These are phyloP conservation scores for Aspergillus aculeatus DNA, from an alignment of 2,329 filamentous ascomycete genomes.

Conservation along the genomic window DNA sequence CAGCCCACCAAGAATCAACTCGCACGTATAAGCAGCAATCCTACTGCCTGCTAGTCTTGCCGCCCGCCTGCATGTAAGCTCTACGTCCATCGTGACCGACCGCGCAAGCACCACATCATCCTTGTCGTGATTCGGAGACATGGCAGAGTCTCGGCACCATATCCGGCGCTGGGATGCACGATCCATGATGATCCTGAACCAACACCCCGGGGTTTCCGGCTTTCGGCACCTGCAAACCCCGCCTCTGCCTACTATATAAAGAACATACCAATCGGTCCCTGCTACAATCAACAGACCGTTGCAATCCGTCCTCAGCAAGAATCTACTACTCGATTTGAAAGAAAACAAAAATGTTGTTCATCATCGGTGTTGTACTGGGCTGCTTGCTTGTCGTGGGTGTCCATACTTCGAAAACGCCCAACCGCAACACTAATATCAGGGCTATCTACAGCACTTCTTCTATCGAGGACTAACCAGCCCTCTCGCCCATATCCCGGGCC, in stretches of 20 bases:
- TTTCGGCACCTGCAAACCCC: neutral
- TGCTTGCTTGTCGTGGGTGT: neutral
- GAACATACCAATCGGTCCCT: neutral
- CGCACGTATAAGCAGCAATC: no score
- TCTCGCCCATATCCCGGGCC: conserved; percentile 11
- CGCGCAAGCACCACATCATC: no score
- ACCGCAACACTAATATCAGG: neutral
- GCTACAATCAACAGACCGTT: neutral
- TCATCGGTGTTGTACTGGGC: neutral
- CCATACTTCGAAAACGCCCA: neutral
- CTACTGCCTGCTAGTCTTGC: no score
- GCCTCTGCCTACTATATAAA: neutral
- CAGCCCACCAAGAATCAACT: no score
- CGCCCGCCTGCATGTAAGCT: no score
- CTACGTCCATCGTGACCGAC: no score
- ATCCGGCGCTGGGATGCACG: no score
- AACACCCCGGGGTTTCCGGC: neutral
- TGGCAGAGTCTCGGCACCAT: no score
- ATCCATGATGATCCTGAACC: neutral
- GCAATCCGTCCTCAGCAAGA: neutral
- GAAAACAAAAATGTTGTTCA: neutral
- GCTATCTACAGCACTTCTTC: neutral
- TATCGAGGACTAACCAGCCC: neutral
- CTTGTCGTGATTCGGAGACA: no score
- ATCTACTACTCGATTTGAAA: neutral